Evolutionary conservation across 257 asterid genomes (phyloP), one percentile per base, ranked within the genome.

Genomic region (Galeopsis tetrahit): DNA sequence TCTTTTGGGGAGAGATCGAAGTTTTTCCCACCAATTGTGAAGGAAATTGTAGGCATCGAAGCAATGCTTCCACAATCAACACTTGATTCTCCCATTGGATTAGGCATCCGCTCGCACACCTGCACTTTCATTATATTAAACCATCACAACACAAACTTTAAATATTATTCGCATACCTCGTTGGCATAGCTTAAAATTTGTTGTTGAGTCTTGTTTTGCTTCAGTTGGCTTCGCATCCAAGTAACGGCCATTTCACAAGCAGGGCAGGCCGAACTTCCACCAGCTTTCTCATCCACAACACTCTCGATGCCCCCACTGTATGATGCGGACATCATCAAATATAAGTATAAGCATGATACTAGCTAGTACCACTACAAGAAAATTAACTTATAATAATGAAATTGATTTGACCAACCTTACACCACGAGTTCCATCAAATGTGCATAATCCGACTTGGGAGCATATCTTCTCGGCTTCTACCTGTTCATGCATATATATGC

Each of bases 31-130:
- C 97, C 99, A 32, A 95, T 86, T 13, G 94, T 86, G 87, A 95
- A 90, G 74, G 98, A 86, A 73, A 95, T 81, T 17, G 42, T 75
- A 31, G 99, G 99, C 99, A 95, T 87, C 1, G 87, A 66, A 68
- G 87, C 71, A 53, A 90, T 76, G 40, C 66, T 76, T 60, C 52
- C 87, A 80, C 99, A 95, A 11, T 87, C 91, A 7, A 95, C 98
- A 9, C 85, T 68, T 34, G 98, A 90, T 78, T 82, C 83, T 51
- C 98, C 97, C 85, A 87, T 44, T 63, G 94, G 91, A 82, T 81
- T 95, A 8, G 98, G 97, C 73, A 95, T 68, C 66, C 82, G 80
- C 77, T 92, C 96, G 31, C 98, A 95, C 3, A 92, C 89, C 99
- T 94, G 89, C 77, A 74, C 69, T 31, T 48, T 53, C 34, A 21